These are phyloP conservation scores for Hymenoscyphus albidus DNA, from an alignment of 2,329 filamentous ascomycete genomes.

Conservation along the genomic window DNA sequence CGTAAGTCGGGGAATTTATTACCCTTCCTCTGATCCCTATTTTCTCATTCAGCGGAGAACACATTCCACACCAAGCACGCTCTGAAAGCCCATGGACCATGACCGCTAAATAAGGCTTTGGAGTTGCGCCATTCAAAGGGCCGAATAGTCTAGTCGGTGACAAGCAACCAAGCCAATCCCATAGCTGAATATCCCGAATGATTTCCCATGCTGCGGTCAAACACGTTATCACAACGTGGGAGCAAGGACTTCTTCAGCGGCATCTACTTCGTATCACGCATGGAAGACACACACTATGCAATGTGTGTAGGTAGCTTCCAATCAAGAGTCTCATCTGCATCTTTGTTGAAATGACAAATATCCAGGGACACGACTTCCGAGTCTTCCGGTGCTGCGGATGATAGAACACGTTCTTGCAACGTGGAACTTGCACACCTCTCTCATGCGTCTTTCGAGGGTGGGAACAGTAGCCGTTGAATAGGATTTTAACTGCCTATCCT, in stretches of 20 bases:
- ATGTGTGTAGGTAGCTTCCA: neutral
- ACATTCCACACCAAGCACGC: neutral
- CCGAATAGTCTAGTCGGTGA: conserved; percentile 4
- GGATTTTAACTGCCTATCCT: neutral
- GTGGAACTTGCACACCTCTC: neutral
- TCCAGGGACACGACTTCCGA: neutral
- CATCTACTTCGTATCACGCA: neutral
- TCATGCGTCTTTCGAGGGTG: neutral
- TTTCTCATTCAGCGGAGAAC: neutral
- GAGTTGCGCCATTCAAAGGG: neutral
- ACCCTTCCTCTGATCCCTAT: neutral
- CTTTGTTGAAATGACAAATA: neutral
- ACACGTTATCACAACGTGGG: conserved; percentile 9
- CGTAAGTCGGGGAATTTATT: neutral
- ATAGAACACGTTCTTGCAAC: neutral
- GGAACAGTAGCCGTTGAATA: neutral
- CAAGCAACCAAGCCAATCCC: neutral
- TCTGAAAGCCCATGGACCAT: neutral
- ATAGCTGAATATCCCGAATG: neutral
- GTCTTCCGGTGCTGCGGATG: conserved; percentile 1
- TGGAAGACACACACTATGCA: neutral
- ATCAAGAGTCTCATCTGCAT: neutral
- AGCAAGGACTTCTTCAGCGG: neutral
- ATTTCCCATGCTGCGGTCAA: conserved; percentile 9
- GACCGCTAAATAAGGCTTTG: neutral